Evolutionary conservation across 176 grass and related monocot genomes (phyloP), one percentile per base, ranked within the genome.

Genomic region (Poa pratensis): DNA sequence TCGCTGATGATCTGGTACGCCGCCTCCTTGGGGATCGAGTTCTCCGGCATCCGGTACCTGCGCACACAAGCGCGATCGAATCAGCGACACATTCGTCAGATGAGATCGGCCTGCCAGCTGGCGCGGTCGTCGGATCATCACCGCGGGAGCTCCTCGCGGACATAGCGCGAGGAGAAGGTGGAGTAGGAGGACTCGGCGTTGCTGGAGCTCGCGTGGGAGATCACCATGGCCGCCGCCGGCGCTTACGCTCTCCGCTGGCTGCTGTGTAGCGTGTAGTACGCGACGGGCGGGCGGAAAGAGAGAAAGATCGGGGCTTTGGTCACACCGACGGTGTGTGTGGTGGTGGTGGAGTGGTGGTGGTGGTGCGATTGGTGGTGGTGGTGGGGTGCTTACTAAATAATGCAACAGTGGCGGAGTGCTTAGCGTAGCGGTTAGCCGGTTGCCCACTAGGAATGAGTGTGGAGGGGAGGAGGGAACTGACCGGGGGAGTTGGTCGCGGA

Each of bases 1-100:
- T 99, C 97, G 52, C 84, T 99, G 81, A 99, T 99, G 88, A 96
- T 99, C 88, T 99, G 97, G 83, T 99, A 99, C 23, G 97, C 97
- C 24, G 94, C 86, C 89, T 96, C 97, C 86, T 96, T 99, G 12
- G 97, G 97, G 48, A 96, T 94, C 52, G 97, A 96, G 51, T 88
- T 88, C 50, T 96, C 97, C 76, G 94, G 94, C 93, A 99, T 92
- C 22, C 91, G 89, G 73, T 92, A 96, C 84, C 96, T 98, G 75
- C 48, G 22, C 45, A 24, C 16, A 75, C 14, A 52, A 27, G 30
- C 45, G 50, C 8, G 7, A 20, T 5, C 65, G 32, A 68, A 79
- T 79, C 52, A 58, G 55, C 55, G 18, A 22, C 15, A 14, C 15
- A 12, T 34, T 42, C 49, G 20, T 20, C 51, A n/a, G 6, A 7